Evolutionary conservation across 2,329 filamentous ascomycete genomes (phyloP).

Genomic region (Arthrobotrys sphaeroides): DNA sequence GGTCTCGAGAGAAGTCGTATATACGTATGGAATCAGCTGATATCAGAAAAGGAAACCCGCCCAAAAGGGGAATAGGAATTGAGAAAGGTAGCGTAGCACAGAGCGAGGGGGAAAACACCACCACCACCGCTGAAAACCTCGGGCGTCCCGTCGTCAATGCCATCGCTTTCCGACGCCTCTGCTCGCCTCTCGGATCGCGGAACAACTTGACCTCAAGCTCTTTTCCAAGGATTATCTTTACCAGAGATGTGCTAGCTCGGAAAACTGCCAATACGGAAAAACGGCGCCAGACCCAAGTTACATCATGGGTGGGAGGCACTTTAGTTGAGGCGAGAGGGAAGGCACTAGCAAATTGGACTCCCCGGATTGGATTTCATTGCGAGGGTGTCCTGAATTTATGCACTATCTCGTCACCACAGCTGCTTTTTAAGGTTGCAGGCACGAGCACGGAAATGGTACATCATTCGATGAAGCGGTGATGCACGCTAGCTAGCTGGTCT

Average conservation of each 20-base stretch:
- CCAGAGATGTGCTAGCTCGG: conserved; percentile 33
- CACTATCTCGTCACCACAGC: conserved; percentile 48
- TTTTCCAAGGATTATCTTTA: conserved; percentile 32
- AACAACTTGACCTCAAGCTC: conserved; percentile 21
- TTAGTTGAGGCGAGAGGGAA: conserved; percentile 12
- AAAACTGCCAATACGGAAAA: conserved; percentile 53
- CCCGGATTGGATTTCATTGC: conserved; percentile 31
- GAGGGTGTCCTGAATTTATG: conserved; percentile 46
- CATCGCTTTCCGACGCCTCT: conserved; percentile 17
- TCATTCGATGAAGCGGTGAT: conserved; percentile 26
- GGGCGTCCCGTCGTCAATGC: conserved; percentile 1
- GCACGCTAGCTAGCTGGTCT: too few relatives aligned
- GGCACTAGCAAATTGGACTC: conserved; percentile 16
- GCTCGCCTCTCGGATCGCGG: conserved; percentile 45
- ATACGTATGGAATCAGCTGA: not conserved
- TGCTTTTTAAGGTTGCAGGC: conserved; percentile 49
- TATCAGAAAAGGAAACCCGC: conserved; percentile 35
- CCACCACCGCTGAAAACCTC: not conserved
- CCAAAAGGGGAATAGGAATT: conserved; percentile 25
- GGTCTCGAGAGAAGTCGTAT: not conserved
- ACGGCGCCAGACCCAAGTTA: conserved; percentile 38
- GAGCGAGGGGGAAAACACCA: not conserved
- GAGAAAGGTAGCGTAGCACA: conserved; percentile 10
- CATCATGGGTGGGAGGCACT: conserved; percentile 39
- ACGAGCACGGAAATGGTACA: conserved; percentile 21